phyloP scores from a whole-genome alignment of 2,329 filamentous ascomycete genomes.

The Zelopaecilomyces penicillatus region DNA sequence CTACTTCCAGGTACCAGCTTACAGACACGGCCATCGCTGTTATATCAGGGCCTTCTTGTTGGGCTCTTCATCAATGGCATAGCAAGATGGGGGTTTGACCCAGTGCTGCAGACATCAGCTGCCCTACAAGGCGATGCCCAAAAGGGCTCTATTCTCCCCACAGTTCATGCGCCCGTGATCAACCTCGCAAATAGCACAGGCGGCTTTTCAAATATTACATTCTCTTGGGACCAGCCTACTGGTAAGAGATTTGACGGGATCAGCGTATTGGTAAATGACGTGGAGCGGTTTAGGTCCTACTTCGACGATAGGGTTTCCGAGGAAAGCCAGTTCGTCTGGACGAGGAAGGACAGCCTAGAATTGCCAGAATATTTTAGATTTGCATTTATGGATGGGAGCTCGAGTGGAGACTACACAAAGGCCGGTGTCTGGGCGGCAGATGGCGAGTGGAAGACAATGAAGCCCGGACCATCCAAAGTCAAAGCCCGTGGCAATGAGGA shows the following conservation, averaged over 20 bases:
- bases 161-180: constrained; percentile 39
- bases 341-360: constrained; percentile 34
- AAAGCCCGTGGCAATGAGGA: constrained; percentile 19
- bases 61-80: constrained; percentile 92
- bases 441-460: constrained; percentile 59
- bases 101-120: constrained; percentile 72
- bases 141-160: constrained; percentile 53
- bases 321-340: constrained; percentile 49
- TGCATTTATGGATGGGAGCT: constrained; percentile 59
- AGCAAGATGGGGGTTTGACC: constrained; percentile 88
- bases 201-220: constrained; percentile 56
- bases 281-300: constrained; percentile 70
- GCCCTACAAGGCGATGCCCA: constrained; percentile 63
- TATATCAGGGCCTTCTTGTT: constrained; percentile 84
- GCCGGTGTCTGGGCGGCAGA: constrained; percentile 61
- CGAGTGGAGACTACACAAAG: constrained; percentile 63
- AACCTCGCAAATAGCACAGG: constrained; percentile 27
- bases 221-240: constrained; percentile 40
- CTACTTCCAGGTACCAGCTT: constrained; percentile 82
- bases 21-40: constrained; percentile 72
- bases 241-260: constrained; percentile 59
- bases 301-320: constrained; percentile 46
- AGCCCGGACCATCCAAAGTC: constrained; percentile 47
- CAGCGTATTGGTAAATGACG: constrained; percentile 76
- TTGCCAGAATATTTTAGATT: constrained; percentile 70